Percentiles rank a stretch among this genome's conserved stretches.
These are phyloP conservation scores for Bathelium albidoporum DNA, from an alignment of 495 filamentous ascomycete genomes.

Conservation along the genomic window DNA sequence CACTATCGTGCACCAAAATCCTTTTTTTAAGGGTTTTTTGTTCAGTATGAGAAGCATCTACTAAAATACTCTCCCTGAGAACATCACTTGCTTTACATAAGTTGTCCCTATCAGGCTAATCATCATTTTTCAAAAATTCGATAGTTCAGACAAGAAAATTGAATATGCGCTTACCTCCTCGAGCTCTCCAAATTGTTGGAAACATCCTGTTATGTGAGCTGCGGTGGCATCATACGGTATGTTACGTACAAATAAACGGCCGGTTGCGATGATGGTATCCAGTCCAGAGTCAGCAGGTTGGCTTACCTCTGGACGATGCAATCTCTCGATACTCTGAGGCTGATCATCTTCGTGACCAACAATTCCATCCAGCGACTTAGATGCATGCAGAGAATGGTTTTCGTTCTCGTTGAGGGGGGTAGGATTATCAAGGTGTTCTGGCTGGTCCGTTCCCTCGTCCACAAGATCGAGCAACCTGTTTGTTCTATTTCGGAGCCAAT, in stretches of 20 bases:
- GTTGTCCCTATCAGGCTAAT: slow-evolving; percentile 99
- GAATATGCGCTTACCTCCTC: slow-evolving; percentile 64
- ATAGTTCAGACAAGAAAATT: slow-evolving; percentile 13
- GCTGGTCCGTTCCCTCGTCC: slow-evolving; percentile 48
- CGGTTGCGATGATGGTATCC: slow-evolving; percentile 45
- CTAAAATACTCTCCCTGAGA: slow-evolving; percentile 59
- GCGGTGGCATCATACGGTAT: slow-evolving; percentile 71
- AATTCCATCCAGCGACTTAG: background rate
- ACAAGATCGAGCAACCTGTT: slow-evolving; percentile 77
- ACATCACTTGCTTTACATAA: slow-evolving; percentile 69
- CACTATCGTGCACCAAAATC: slow-evolving; percentile 4
- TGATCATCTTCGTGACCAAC: slow-evolving; percentile 23
- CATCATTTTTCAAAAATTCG: slow-evolving; percentile 54
- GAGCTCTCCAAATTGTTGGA: slow-evolving; percentile 58
- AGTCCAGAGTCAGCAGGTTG: slow-evolving; percentile 15
- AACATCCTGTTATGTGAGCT: slow-evolving; percentile 61
- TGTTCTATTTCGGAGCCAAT: slow-evolving; percentile 92
- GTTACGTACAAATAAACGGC: slow-evolving; percentile 80
- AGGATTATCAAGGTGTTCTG: background rate
- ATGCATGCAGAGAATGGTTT: background rate
- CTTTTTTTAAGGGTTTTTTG: slow-evolving; percentile 1
- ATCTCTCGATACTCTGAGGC: slow-evolving; percentile 15
- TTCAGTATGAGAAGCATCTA: slow-evolving; percentile 66
- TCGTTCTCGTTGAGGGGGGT: background rate
- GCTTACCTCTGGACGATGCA: background rate